Conservation (phyloP, 2,329 filamentous ascomycete species). For the Fusarium duplospermum region DNA sequence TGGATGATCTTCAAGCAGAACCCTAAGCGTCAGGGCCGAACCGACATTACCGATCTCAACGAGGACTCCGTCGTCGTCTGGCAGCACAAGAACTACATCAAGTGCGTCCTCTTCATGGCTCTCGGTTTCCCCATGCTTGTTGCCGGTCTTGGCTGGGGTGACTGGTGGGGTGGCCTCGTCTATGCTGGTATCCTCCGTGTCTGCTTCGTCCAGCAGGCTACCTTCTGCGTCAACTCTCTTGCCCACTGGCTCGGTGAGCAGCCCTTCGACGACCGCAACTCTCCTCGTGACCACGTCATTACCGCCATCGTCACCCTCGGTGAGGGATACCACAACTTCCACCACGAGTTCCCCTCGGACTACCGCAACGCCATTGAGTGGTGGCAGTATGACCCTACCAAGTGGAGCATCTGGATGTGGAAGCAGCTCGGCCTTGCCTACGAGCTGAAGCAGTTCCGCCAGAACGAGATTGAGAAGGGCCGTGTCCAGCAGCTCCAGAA, state of each 20-base stretch:
- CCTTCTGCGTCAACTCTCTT: constrained; percentile 92
- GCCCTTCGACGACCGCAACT: constrained; percentile 93
- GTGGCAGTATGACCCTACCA: constrained; percentile 92
- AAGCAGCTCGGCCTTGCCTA: constrained; percentile 87
- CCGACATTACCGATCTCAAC: constrained; percentile 89
- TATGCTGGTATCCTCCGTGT: constrained; percentile 88
- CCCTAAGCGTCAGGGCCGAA: constrained; percentile 87
- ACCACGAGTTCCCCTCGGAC: constrained; percentile 93
- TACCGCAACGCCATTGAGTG: constrained; percentile 93
- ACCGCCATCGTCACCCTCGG: constrained; percentile 87
- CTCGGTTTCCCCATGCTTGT: constrained; percentile 80
- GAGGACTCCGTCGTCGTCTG: constrained; percentile 86
- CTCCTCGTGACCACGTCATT: constrained; percentile 87
- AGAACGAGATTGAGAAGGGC: constrained; percentile 93
- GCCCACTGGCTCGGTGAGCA: constrained; percentile 93
- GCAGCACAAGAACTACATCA: constrained; percentile 90
- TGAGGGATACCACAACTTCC: constrained; percentile 95
- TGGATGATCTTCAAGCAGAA: constrained; percentile 97
- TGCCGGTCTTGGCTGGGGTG: constrained; percentile 82
- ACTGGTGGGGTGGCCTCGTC: constrained; percentile 84
- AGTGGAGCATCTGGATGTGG: constrained; percentile 88
- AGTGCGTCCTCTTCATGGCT: constrained; percentile 81
- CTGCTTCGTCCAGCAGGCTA: constrained; percentile 91
- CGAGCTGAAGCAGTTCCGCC: constrained; percentile 89
- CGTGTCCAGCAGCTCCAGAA: constrained; percentile 90